Percentiles rank a stretch among this genome's conserved stretches.
These are phyloP conservation scores for Plasmodium coatneyi DNA, from an alignment of 169 alveolate genomes.

Conservation along the genomic window DNA sequence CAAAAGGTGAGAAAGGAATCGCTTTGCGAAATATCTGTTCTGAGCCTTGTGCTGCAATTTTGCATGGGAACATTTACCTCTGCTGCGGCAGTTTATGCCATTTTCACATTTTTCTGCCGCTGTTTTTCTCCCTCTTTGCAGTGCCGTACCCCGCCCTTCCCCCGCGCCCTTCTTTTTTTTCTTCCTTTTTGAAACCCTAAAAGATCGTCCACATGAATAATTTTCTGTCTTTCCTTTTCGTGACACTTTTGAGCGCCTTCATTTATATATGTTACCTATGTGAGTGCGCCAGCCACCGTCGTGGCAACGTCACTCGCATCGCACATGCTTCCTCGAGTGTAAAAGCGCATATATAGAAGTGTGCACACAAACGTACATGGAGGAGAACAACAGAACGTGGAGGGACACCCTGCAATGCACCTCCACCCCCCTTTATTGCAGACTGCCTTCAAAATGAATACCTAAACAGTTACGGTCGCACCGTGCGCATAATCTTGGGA, in stretches of 20 bases:
- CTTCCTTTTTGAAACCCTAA: not conserved
- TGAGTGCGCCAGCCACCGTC: not conserved
- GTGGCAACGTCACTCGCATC: not conserved
- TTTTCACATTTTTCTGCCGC: not conserved
- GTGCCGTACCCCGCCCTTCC: no score
- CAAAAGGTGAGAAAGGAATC: not conserved
- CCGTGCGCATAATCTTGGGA: constrained; percentile 4
- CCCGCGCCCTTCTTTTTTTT: not conserved
- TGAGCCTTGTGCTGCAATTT: not conserved
- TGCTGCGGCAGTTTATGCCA: not conserved
- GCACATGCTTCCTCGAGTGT: not conserved
- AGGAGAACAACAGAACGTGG: not conserved
- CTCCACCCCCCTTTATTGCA: not conserved
- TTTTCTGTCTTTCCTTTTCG: constrained; percentile 28
- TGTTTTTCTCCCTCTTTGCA: not conserved
- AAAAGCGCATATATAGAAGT: not conserved
- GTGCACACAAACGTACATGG: not conserved
- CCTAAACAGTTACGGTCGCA: constrained; percentile 35
- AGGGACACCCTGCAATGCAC: not conserved
- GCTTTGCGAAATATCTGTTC: not conserved
- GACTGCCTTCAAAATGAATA: constrained; percentile 55
- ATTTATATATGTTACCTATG: constrained; percentile 48
- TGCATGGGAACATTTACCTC: not conserved
- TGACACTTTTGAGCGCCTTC: constrained; percentile 34
- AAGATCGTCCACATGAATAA: constrained; percentile 56